A percentile compares a stretch with the other conserved stretches of the same genome.
Evolutionary conservation across 31 red algal species (phyloP).

Genomic region (Pterothamnion heteromorphum): DNA sequence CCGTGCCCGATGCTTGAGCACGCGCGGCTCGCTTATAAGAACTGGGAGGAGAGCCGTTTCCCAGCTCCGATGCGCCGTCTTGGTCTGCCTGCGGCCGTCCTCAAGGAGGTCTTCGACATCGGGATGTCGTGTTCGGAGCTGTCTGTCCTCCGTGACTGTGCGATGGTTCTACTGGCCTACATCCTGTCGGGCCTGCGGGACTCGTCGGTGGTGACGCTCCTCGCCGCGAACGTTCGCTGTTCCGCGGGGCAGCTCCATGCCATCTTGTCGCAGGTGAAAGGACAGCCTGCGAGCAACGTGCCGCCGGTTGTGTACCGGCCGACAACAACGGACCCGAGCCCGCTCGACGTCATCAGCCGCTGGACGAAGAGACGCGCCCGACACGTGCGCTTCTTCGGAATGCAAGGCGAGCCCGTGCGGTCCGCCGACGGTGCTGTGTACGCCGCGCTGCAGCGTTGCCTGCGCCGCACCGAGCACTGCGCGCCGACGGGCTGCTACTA

Average conservation of each 20-base stretch:
- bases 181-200: neutral
- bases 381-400: conserved; percentile 18
- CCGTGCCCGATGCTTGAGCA: conserved; percentile 15
- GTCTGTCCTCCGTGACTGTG: neutral
- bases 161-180: neutral
- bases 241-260: neutral
- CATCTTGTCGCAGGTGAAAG: neutral
- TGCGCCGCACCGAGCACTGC: neutral
- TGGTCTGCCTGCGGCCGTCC: conserved; percentile 11
- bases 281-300: neutral
- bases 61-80: neutral
- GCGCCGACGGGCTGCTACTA: neutral
- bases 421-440: neutral
- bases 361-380: neutral
- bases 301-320: neutral
- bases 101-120: neutral
- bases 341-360: neutral
- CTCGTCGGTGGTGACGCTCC: neutral
- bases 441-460: neutral
- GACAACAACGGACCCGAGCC: neutral
- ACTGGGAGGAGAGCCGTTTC: conserved; percentile 29
- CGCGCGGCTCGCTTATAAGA: neutral
- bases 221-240: neutral
- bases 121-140: neutral
- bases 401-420: neutral